Base-by-base conservation (phyloP, 306 rosid species). In the Fragaria iinumae region DNA sequence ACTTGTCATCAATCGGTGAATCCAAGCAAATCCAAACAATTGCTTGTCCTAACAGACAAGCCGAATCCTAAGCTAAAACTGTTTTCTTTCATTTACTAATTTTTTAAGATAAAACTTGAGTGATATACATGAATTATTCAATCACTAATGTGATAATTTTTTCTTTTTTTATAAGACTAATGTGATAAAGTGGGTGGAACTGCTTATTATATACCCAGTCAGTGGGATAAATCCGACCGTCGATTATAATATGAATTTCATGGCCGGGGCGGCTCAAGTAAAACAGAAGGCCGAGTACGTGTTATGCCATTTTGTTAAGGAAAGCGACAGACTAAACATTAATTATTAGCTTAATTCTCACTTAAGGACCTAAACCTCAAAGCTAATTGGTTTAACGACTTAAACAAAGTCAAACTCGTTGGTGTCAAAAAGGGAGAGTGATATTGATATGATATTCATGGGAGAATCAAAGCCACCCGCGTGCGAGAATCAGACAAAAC, bases 381-480 rank as follows among this genome's bases (percentile, higher is more conserved):
- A 69, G 36, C 38, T 12, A 12, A 69, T 44, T 44, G 56, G 38
- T 1, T 21, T 2, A 44, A 21, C 1, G 56, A 69, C 12, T 27
- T 32, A 44, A 21, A 45, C 45, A 20, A 74, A 62, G 78, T 62
- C 71, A 74, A 59, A 57, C 6, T 64, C 34, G 39, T 13, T 13
- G 79, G 79, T 62, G 79, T 76, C 80, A 82, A 76, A 68, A 69
- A 72, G 59, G 29, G 72, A 0, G 39, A 7, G 25, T 14, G 76
- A 73, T 73, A 41, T 25, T 56, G 41, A n/a, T 72, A 62, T 55
- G 41, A 55, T 73, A 21, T 73, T 73, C 52, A 73, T 23, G 43
- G 55, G 68, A 41, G 43, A 25, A 73, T 73, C 69, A 79, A 79
- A 74, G 75, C 59, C 77, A 69, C 66, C 84, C 79, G 76, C 83